Percentiles rank a stretch among this genome's conserved stretches.
phyloP scores from a whole-genome alignment of 2,329 filamentous ascomycete genomes.

The Thielaviopsis populi region DNA sequence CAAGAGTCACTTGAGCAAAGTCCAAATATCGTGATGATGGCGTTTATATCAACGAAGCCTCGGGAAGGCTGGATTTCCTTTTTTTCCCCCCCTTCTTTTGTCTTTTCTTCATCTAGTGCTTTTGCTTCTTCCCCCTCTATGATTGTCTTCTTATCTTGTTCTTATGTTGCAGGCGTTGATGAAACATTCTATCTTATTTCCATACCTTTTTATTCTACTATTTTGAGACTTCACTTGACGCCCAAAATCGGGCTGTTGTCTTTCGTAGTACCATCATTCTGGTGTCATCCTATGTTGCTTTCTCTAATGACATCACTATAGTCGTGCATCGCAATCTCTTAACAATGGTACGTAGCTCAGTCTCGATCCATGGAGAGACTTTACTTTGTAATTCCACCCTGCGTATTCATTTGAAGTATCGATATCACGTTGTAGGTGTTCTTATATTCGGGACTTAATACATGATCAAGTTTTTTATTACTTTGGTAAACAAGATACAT shows the following conservation, averaged over 20 bases:
- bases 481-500: neutral
- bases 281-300: no score
- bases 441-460: no score
- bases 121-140: neutral
- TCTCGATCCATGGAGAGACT: neutral
- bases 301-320: no score
- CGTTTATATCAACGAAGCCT: neutral
- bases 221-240: neutral
- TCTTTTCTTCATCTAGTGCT: neutral
- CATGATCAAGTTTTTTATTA: no score
- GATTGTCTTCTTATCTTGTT: neutral
- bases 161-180: no score
- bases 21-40: neutral
- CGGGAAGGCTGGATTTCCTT: neutral
- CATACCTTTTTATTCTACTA: no score
- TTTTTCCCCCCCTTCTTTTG: neutral
- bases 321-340: no score
- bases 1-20: neutral
- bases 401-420: no score
- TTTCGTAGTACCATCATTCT: no score
- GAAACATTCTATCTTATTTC: no score
- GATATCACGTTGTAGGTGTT: neutral
- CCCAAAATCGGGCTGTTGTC: no score
- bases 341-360: no score
- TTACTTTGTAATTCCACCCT: neutral